Base-by-base conservation (phyloP, 2,329 filamentous ascomycete genomes). In the Fusarium illudens region DNA sequence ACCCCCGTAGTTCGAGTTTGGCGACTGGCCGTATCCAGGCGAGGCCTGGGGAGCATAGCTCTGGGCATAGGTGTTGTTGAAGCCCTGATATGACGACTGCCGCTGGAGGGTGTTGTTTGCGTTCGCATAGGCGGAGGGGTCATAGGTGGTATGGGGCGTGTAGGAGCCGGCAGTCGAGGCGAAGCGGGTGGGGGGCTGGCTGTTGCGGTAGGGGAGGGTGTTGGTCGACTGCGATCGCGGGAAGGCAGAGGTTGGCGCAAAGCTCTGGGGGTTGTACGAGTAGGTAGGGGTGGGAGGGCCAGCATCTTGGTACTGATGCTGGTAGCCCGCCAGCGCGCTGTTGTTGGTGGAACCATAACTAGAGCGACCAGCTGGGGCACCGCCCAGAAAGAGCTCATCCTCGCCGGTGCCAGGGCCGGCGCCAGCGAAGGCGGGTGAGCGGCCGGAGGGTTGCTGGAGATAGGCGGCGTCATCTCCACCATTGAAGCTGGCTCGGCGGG, bases 221-320 rank as follows among this genome's bases (percentile, higher is more conserved):
- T 82, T 82, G 22, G 83, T 83, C 17, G 86, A 86, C 62, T 86
- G 85, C 32, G 85, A 82, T 57, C 85, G 82, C 58, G 73, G 71
- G 52, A 76, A 79, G 52, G 60, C 63, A 8, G 73, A 70, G 5
- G 75, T 66, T 60, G 73, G 77, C 60, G 80, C 81, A 76, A 88
- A 95, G 34, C 84, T 82, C 75, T 91, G 86, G 2, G 92, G 92
- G 74, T 94, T 95, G 79, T 94, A 95, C 42, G 86, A 78, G 50
- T 82, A 81, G 25, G 81, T 79, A 15, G 83, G 79, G 8, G 84
- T 81, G 20, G 83, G 77, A 66, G 84, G 79, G 64, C 39, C 39
- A 46, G 82, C 73, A 60, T 81, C 77, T 67, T 84, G 81, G 71
- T 84, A 84, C 65, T 84, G 81, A 65, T 86, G 82, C 64, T 86